These are phyloP conservation scores for Lippia alba DNA, from an alignment of 305 asterid species.

Conservation along the genomic window DNA sequence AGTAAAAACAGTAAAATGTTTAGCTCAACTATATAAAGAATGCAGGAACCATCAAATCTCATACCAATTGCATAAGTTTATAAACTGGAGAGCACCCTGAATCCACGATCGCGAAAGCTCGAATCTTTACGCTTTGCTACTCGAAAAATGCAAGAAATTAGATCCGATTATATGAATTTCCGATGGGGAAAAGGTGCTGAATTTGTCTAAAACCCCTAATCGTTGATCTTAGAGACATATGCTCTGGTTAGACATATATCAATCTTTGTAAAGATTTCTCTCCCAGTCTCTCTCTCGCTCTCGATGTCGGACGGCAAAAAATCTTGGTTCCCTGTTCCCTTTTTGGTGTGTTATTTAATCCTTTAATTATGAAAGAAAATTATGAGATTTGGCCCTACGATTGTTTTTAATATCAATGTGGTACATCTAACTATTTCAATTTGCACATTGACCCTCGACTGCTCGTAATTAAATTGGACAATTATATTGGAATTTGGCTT, in stretches of 20 bases:
- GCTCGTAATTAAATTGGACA: neutral
- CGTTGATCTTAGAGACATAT: slow-evolving; percentile 6
- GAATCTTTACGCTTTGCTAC: slow-evolving; percentile 30
- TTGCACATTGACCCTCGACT: neutral
- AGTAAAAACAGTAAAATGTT: neutral
- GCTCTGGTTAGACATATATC: neutral
- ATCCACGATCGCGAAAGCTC: slow-evolving; percentile 33
- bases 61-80: slow-evolving; percentile 45
- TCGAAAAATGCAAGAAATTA: slow-evolving; percentile 20
- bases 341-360: neutral
- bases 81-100: slow-evolving; percentile 28
- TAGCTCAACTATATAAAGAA: neutral
- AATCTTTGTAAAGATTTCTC: slow-evolving; percentile 14
- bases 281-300: neutral
- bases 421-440: neutral
- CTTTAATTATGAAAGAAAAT: neutral
- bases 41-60: slow-evolving; percentile 17
- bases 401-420: slow-evolving; percentile 14
- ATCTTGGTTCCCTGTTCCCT: neutral
- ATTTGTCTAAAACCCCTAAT: slow-evolving; percentile 33
- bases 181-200: neutral
- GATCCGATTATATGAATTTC: slow-evolving; percentile 26
- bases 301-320: slow-evolving; percentile 13
- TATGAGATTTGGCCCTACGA: slow-evolving; percentile 9
- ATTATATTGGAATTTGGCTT: neutral